Conservation (phyloP, 1,284 basidiomycete species). For the Neonothopanus nambi region DNA sequence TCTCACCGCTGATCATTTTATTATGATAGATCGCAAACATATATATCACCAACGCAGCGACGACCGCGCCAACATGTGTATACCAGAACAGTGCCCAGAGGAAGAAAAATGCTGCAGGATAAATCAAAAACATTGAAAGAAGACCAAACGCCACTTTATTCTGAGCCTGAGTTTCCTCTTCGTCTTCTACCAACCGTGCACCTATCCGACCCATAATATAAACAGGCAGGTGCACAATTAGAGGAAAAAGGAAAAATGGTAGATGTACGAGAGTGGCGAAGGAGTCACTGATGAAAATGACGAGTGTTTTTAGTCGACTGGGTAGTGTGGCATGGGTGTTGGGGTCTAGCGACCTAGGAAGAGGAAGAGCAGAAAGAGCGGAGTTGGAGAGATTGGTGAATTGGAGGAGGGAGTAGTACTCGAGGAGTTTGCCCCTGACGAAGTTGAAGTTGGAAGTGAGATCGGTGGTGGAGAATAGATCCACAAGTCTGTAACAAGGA, state of each 20-base stretch:
- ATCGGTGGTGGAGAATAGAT: constrained; percentile 75
- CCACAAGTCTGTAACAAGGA: constrained; percentile 60
- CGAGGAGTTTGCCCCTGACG: constrained; percentile 72
- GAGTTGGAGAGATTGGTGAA: constrained; percentile 82
- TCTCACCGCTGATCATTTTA: constrained; percentile 70
- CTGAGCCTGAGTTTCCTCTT: constrained; percentile 91
- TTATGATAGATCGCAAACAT: constrained; percentile 82
- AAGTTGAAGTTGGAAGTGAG: constrained; percentile 59
- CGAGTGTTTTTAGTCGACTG: constrained; percentile 78
- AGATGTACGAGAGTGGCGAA: constrained; percentile 68
- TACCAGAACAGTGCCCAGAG: constrained; percentile 81
- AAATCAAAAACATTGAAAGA: constrained; percentile 72
- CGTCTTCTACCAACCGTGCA: constrained; percentile 76
- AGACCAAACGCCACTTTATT: constrained; percentile 89
- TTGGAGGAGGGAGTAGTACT: constrained; percentile 86
- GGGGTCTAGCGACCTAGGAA: constrained; percentile 81
- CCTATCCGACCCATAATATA: constrained; percentile 80
- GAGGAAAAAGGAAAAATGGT: constrained; percentile 86
- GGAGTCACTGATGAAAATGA: constrained; percentile 76
- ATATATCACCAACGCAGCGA: constrained; percentile 60
- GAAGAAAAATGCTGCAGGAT: constrained; percentile 80
- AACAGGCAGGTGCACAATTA: constrained; percentile 80
- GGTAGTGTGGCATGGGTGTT: constrained; percentile 71
- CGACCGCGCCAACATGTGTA: constrained; percentile 54
- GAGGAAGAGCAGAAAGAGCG: constrained; percentile 75